Evolutionary conservation across 2,329 filamentous ascomycete species (phyloP).

Genomic region (Botrytis porri): DNA sequence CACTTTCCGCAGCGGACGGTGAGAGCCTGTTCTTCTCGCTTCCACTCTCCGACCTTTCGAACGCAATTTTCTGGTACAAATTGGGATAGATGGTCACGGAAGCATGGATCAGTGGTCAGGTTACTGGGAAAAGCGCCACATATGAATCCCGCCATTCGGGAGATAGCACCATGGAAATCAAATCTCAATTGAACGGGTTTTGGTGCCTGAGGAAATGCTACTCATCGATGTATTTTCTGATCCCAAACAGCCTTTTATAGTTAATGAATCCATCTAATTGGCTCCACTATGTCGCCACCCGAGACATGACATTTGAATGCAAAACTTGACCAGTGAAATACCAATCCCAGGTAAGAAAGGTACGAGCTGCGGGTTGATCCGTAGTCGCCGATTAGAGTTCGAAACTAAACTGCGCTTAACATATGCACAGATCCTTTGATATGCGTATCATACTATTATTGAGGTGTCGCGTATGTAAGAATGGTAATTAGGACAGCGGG

Average conservation of each 20-base stretch:
- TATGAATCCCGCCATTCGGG: background rate
- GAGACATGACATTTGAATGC: background rate
- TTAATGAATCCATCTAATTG: background rate
- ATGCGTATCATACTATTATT: background rate
- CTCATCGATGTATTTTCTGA: background rate
- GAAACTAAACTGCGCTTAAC: background rate
- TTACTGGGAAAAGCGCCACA: background rate
- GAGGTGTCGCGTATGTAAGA: background rate
- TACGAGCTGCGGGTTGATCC: background rate
- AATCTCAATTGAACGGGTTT: background rate
- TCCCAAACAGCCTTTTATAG: background rate
- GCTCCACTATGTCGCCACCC: background rate
- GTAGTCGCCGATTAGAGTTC: slow-evolving; percentile 10
- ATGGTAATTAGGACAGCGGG: background rate
- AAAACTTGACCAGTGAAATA: background rate
- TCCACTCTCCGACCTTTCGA: too few species aligned
- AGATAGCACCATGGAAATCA: background rate
- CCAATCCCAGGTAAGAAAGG: background rate
- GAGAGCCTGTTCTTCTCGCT: background rate
- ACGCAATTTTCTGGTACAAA: background rate
- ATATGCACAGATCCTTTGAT: background rate
- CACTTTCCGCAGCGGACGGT: background rate
- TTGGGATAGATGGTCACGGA: background rate
- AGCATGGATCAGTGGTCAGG: background rate
- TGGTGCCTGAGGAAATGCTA: background rate